phyloP scores from a whole-genome alignment of 1,284 basidiomycete genomes.

The Boletus semigastroideus region DNA sequence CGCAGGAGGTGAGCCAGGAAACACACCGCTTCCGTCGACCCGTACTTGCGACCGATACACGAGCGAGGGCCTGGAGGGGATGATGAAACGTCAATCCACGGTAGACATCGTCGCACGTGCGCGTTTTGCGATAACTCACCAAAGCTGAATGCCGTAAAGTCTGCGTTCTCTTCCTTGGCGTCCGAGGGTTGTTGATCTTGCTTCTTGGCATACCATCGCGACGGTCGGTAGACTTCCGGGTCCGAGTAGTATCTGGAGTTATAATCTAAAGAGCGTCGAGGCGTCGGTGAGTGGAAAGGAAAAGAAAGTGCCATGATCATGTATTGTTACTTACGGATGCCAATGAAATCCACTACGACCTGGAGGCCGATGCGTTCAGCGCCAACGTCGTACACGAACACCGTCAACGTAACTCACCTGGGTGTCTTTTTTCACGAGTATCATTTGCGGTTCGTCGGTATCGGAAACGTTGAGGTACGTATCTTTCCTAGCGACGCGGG shows the following conservation, averaged over 20 bases:
- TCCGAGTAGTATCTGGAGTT: not conserved
- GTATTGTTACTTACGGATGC: not conserved
- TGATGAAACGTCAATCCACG: too few species aligned
- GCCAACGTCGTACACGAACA: not conserved
- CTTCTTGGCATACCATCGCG: constrained; percentile 1
- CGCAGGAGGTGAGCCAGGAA: not conserved
- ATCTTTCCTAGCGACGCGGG: too few species aligned
- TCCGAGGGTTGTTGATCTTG: not conserved
- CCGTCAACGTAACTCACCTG: not conserved
- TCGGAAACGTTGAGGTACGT: too few species aligned
- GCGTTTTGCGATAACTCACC: not conserved
- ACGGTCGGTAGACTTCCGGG: not conserved
- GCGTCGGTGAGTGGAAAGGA: not conserved
- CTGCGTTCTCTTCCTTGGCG: not conserved
- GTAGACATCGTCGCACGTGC: too few species aligned
- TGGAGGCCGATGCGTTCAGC: not conserved
- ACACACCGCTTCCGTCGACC: not conserved
- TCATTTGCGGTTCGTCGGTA: not conserved
- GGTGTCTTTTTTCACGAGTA: not conserved
- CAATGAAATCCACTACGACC: not conserved
- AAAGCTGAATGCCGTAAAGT: not conserved
- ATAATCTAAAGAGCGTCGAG: not conserved
- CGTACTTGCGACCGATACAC: not conserved
- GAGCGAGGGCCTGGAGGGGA: too few species aligned
- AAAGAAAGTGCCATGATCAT: not conserved